These are phyloP conservation scores for Vanrija pseudolonga DNA, from an alignment of 1,284 basidiomycete species.

Conservation along the genomic window DNA sequence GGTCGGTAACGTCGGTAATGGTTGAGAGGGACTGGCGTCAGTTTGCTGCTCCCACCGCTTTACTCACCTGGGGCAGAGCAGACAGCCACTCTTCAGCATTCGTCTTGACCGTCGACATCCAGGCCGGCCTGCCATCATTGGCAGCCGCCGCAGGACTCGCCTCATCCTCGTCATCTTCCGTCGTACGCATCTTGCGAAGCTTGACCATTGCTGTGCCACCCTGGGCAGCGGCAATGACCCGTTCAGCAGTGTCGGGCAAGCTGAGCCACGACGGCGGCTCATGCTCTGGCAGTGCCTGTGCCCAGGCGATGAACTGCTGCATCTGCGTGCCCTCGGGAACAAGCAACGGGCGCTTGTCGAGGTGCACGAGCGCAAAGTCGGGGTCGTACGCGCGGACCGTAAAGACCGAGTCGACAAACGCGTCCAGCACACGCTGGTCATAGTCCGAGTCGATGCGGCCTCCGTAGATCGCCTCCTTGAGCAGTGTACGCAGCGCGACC, in stretches of 20 bases:
- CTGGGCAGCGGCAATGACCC: slow-evolving; percentile 83
- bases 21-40: slow-evolving; percentile 18
- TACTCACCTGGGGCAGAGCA: slow-evolving; percentile 66
- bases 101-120: slow-evolving; percentile 81
- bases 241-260: slow-evolving; percentile 82
- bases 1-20: slow-evolving; percentile 54
- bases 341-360: slow-evolving; percentile 59
- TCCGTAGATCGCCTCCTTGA: slow-evolving; percentile 94
- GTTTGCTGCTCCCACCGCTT: neutral
- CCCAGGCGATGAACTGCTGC: slow-evolving; percentile 84
- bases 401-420: slow-evolving; percentile 86
- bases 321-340: slow-evolving; percentile 88
- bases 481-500: slow-evolving; percentile 80
- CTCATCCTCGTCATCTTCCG: slow-evolving; percentile 82
- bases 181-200: slow-evolving; percentile 83
- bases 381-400: slow-evolving; percentile 82
- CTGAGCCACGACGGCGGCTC: slow-evolving; percentile 91
- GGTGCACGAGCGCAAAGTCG: slow-evolving; percentile 73
- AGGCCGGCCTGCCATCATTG: slow-evolving; percentile 72
- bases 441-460: slow-evolving; percentile 90
- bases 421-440: slow-evolving; percentile 83
- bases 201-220: slow-evolving; percentile 77
- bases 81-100: slow-evolving; percentile 78
- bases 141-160: slow-evolving; percentile 54
- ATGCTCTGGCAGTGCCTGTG: slow-evolving; percentile 75